Evolutionary conservation across 805 yeast genomes (phyloP).

Genomic region (Lipomyces orientalis): DNA sequence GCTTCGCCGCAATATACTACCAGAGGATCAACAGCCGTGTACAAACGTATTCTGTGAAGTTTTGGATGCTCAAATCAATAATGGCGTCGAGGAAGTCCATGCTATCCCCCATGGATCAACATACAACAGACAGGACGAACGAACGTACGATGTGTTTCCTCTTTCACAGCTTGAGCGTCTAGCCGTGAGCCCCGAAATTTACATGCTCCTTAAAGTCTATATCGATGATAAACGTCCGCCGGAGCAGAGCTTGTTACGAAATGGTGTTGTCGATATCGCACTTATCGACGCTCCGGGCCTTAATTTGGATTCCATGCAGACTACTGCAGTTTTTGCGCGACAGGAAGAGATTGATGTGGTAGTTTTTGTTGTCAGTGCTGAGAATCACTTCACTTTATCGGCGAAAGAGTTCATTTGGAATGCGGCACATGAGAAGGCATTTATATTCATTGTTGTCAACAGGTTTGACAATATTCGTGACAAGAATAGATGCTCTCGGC

Average conservation of each 20-base stretch:
- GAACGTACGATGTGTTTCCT: constrained; percentile 64
- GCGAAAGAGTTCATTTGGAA: constrained; percentile 92
- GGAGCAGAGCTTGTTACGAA: constrained; percentile 73
- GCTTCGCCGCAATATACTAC: constrained; percentile 74
- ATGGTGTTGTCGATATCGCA: constrained; percentile 90
- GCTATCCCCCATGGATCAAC: constrained; percentile 63
- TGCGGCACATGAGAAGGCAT: constrained; percentile 88
- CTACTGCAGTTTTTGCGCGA: constrained; percentile 91
- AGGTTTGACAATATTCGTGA: constrained; percentile 85
- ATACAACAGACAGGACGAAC: constrained; percentile 62
- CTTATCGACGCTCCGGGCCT: constrained; percentile 97
- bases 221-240: constrained; percentile 73
- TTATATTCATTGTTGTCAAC: constrained; percentile 93
- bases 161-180: constrained; percentile 67
- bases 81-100: constrained; percentile 86
- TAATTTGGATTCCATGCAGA: constrained; percentile 89
- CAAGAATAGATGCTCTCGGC: constrained; percentile 74
- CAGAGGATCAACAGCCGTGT: constrained; percentile 98
- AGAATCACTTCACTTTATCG: constrained; percentile 90
- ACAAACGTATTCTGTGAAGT: constrained; percentile 97
- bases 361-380: constrained; percentile 94
- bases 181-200: constrained; percentile 71
- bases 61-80: constrained; percentile 77
- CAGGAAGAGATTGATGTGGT: constrained; percentile 97
- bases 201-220: constrained; percentile 76